These are phyloP conservation scores for Agarophyton chilense DNA, from an alignment of 23 red algal species.

Conservation along the genomic window DNA sequence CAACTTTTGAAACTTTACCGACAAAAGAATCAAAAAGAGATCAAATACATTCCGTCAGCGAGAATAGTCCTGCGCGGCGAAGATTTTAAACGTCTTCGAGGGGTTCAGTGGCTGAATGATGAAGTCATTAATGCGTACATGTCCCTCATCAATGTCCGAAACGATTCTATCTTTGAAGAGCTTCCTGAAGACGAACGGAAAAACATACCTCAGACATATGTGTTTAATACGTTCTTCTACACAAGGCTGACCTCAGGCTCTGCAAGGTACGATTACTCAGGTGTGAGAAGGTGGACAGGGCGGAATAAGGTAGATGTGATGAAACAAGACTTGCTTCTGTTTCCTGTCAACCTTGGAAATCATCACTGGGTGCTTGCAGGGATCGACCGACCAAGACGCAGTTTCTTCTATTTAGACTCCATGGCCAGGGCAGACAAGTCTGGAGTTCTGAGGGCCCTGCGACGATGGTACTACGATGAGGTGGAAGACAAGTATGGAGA, in stretches of 20 bases:
- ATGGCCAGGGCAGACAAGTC: conserved; percentile 44
- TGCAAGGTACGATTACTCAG: conserved; percentile 55
- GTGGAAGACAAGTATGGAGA: conserved; percentile 11
- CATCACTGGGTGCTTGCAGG: conserved; percentile 64
- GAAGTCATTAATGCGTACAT: conserved; percentile 71
- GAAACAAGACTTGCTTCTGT: conserved; percentile 36
- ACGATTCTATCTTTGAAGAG: conserved; percentile 1
- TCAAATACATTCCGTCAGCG: conserved; percentile 13
- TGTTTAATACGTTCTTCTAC: conserved; percentile 74
- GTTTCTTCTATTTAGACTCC: conserved; percentile 66
- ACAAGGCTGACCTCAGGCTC: conserved; percentile 33
- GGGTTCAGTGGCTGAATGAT: conserved; percentile 72
- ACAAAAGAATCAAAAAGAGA: conserved; percentile 1
- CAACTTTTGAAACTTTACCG: conserved; percentile 6
- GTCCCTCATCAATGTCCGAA: conserved; percentile 54
- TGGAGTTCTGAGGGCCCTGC: conserved; percentile 13
- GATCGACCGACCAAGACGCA: background rate
- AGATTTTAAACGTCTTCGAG: conserved; percentile 68
- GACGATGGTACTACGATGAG: conserved; percentile 61
- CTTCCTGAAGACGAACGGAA: background rate
- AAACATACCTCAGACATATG: background rate
- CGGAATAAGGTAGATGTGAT: conserved; percentile 36
- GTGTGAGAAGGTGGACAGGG: conserved; percentile 61
- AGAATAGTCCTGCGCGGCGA: conserved; percentile 33
- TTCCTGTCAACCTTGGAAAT: conserved; percentile 66